Base-by-base conservation (phyloP, 805 yeast species). In the Yarrowia phangngaensis region DNA sequence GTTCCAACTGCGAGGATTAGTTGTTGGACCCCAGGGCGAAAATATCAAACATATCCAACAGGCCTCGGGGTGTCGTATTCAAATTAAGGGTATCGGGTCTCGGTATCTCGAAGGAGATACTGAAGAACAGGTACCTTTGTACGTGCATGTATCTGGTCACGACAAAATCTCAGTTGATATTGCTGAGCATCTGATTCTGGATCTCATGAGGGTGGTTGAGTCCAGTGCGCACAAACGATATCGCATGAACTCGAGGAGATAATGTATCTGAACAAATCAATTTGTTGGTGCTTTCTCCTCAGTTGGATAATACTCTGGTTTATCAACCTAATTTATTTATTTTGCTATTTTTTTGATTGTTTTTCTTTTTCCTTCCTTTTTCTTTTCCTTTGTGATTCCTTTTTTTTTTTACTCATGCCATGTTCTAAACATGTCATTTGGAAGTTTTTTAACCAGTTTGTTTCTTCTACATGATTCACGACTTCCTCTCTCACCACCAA, bases 51-150 rank as follows among this genome's bases (percentile, higher is more conserved):
- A 65, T 52, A 66, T 65, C 26, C 59, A 58, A 38, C 35, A 47
- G 26, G 64, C 58, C 29, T 61, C 70, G 2, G 64, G 60, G 8
- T 53, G 60, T 32, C 54, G 60, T 7, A 63, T 65, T n/a, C 64
- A 61, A 46, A 55, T 65, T 33, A 65, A 62, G 52, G 69, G 69
- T 8, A 52, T 57, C 13, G 66, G 66, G n/a, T 62, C 67, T 6
- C 65, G 63, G 13, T 64, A 57, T 47, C 49, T 62, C 36, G 69
- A 65, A 26, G 53, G 56, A 24, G 48, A 55, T 13, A 61, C 66
- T 16, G 69, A 65, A 48, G 58, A 56, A 16, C 65, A 64, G 35
- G 60, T 55, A 27, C 65, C 66, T 7, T 29, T 63, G 51, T 62
- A 53, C 52, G 35, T 65, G 16, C 62, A 59, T 46, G 49, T 65